Evolutionary conservation across 164 flowering plant genomes (phyloP).

Genomic region (Stephania yunnanensis): DNA sequence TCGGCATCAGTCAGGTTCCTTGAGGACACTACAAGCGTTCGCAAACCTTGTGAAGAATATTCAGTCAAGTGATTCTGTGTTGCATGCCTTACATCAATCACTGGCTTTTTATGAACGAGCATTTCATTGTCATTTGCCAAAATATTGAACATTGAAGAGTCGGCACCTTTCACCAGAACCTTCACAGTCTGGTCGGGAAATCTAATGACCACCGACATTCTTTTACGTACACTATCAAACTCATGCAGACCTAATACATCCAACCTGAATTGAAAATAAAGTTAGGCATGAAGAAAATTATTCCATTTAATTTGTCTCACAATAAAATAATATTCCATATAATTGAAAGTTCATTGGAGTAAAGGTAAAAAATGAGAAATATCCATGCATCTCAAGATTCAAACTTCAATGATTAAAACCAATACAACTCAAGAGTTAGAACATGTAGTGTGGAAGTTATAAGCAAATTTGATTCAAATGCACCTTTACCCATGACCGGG

Average conservation of each 20-base stretch:
- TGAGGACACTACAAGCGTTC: conserved; percentile 84
- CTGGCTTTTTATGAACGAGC: conserved; percentile 16
- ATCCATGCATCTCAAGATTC: background rate
- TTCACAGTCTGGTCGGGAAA: conserved; percentile 70
- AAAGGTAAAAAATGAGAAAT: background rate
- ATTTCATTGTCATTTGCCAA: conserved; percentile 33
- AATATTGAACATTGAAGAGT: conserved; percentile 66
- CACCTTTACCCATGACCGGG: too few species aligned
- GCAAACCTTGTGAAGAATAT: conserved; percentile 73
- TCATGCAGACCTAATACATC: conserved; percentile 41
- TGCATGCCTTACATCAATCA: conserved; percentile 20
- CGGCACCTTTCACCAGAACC: conserved; percentile 94
- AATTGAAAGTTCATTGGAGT: background rate
- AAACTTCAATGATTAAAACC: conserved; percentile 3
- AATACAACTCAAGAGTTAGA: background rate
- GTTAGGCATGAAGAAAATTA: background rate
- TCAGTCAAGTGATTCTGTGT: conserved; percentile 62
- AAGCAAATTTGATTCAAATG: too few species aligned
- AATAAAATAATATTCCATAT: too few species aligned
- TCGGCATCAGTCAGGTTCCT: conserved; percentile 62
- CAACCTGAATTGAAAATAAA: conserved; percentile 25
- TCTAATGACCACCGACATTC: conserved; percentile 87
- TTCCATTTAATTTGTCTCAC: background rate
- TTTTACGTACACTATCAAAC: conserved; percentile 88
- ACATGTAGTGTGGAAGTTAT: too few species aligned